Percentiles rank a stretch among this genome's conserved stretches.
Evolutionary conservation across 352 stramenopile species (phyloP).

Genomic region (Globisporangium okanoganense): DNA sequence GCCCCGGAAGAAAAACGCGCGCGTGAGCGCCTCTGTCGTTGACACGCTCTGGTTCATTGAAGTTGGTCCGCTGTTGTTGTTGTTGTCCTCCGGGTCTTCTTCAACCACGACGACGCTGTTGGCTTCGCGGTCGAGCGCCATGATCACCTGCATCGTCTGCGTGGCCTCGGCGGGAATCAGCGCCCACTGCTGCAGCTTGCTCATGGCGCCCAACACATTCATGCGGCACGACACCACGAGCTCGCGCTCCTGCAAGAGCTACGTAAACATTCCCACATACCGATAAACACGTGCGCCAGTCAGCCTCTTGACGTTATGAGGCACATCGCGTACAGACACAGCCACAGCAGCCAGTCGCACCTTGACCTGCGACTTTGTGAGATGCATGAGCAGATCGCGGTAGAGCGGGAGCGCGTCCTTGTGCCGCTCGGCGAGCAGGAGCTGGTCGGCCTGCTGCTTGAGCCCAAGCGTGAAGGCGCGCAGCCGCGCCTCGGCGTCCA

Average conservation of each 20-base stretch:
- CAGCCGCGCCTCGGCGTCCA: constrained; percentile 44
- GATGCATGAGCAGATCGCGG: constrained; percentile 64
- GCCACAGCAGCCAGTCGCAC: constrained; percentile 6
- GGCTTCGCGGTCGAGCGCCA: constrained; percentile 34
- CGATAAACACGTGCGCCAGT: not conserved
- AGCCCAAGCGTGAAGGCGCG: constrained; percentile 34
- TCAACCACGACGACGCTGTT: not conserved
- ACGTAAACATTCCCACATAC: constrained; percentile 12
- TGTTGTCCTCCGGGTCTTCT: constrained; percentile 6
- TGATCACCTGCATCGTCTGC: constrained; percentile 43
- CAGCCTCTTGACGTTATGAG: not conserved
- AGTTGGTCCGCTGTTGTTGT: not conserved
- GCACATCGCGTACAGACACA: not conserved
- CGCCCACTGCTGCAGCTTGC: constrained; percentile 54
- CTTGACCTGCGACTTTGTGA: constrained; percentile 65
- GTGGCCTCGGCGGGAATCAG: constrained; percentile 39
- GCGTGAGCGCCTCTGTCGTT: constrained; percentile 26
- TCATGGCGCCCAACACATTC: constrained; percentile 57
- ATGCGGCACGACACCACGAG: constrained; percentile 68
- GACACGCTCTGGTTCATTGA: not conserved
- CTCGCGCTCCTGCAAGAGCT: constrained; percentile 45
- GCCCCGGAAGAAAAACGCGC: constrained; percentile 60
- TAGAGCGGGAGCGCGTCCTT: constrained; percentile 59
- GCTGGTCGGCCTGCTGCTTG: constrained; percentile 64
- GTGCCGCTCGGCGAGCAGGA: constrained; percentile 46